Evolutionary conservation across 805 yeast genomes (phyloP).

Genomic region (Pichia paraexigua): DNA sequence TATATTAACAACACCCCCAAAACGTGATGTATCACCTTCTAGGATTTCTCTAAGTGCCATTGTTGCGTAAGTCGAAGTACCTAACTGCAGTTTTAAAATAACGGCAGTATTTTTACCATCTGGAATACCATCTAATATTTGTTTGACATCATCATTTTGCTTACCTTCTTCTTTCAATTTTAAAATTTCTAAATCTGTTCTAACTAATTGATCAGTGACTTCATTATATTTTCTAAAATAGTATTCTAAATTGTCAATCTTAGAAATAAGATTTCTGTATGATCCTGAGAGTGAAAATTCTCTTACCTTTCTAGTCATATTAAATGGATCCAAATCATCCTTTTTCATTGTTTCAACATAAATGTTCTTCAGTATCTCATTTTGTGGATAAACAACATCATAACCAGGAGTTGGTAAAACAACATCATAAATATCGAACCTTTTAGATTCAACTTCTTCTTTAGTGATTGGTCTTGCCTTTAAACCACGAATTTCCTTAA

Average conservation of each 20-base stretch:
- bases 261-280: slow-evolving; percentile 66
- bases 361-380: slow-evolving; percentile 46
- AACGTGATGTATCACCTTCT: slow-evolving; percentile 54
- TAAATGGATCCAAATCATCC: slow-evolving; percentile 77
- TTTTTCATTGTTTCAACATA: slow-evolving; percentile 67
- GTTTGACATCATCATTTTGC: slow-evolving; percentile 12
- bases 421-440: slow-evolving; percentile 67
- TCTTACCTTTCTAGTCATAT: slow-evolving; percentile 75
- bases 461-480: slow-evolving; percentile 71
- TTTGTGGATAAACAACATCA: slow-evolving; percentile 79
- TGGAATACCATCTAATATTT: slow-evolving; percentile 25
- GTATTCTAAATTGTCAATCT: slow-evolving; percentile 58
- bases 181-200: slow-evolving; percentile 66
- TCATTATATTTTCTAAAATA: slow-evolving; percentile 51
- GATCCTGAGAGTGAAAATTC: slow-evolving; percentile 92
- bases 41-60: slow-evolving; percentile 93
- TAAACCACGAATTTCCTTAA: slow-evolving; percentile 44
- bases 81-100: slow-evolving; percentile 66
- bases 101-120: slow-evolving; percentile 56
- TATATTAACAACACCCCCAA: slow-evolving; percentile 21
- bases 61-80: slow-evolving; percentile 89
- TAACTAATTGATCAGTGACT: slow-evolving; percentile 62
- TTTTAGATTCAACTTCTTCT: slow-evolving; percentile 55
- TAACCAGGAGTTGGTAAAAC: slow-evolving; percentile 97
- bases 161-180: slow-evolving; percentile 19